These are phyloP conservation scores for Lactuca saligna DNA, from an alignment of 129 eudicot species.

Conservation along the genomic window DNA sequence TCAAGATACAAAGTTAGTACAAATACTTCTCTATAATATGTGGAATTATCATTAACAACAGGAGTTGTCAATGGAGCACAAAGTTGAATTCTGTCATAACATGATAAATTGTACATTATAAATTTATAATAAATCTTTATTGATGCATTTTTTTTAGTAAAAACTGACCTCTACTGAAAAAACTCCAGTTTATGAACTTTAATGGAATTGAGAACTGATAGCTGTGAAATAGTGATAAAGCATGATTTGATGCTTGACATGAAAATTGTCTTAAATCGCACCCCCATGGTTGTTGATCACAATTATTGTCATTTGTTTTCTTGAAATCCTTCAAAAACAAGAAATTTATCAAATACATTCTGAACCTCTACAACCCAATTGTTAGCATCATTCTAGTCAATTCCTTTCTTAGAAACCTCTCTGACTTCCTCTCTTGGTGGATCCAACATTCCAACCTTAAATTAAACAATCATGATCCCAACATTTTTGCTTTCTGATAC, in stretches of 20 bases:
- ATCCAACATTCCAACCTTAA: no score
- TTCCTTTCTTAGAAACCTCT: no score
- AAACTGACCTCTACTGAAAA: slow-evolving; percentile 60
- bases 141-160: background rate
- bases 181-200: slow-evolving; percentile 63
- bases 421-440: no score
- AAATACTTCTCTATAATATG: slow-evolving; percentile 64
- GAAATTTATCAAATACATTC: background rate
- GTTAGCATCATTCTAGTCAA: no score
- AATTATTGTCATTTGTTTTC: slow-evolving; percentile 67
- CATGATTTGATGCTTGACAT: slow-evolving; percentile 60
- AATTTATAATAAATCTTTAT: slow-evolving; percentile 1
- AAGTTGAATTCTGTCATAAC: slow-evolving; percentile 65
- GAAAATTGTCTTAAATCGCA: slow-evolving; percentile 73
- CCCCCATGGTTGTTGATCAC: slow-evolving; percentile 96
- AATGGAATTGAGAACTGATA: slow-evolving; percentile 39
- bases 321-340: slow-evolving; percentile 47
- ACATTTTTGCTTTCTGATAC: no score
- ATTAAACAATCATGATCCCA: no score
- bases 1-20: slow-evolving; percentile 64
- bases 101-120: background rate
- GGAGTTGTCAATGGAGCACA: slow-evolving; percentile 75
- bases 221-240: slow-evolving; percentile 53
- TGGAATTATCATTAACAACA: slow-evolving; percentile 24
- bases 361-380: no score